phyloP scores from a whole-genome alignment of 768 basidiomycete species.

The Cystoderma amianthinum region DNA sequence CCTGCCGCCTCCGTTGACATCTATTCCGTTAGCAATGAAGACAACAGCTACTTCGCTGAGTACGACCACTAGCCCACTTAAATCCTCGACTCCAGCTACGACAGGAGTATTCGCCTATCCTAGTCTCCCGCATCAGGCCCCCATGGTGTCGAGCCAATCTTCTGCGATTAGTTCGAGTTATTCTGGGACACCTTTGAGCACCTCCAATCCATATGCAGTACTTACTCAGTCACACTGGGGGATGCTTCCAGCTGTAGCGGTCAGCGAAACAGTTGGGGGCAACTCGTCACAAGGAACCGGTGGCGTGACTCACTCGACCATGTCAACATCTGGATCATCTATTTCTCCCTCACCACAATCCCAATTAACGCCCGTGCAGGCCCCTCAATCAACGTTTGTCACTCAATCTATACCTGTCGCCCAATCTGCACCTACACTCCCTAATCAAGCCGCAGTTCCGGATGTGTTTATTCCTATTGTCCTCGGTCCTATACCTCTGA shows the following conservation, averaged over 20 bases:
- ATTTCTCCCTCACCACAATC: constrained; percentile 9
- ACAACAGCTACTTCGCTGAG: constrained; percentile 17
- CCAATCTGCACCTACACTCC: constrained; percentile 12
- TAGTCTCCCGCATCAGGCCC: constrained; percentile 20
- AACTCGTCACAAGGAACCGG: constrained; percentile 7
- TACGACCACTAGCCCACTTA: constrained; percentile 12
- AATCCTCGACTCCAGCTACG: constrained; percentile 18
- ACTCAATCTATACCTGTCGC: constrained; percentile 11
- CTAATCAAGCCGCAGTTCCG: constrained; percentile 24
- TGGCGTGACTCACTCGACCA: constrained; percentile 11
- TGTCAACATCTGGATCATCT: constrained; percentile 15
- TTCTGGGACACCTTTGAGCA: constrained; percentile 15
- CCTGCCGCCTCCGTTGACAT: constrained; percentile 65
- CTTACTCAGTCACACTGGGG: constrained; percentile 25
- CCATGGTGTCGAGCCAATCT: constrained; percentile 15
- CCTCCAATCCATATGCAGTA: constrained; percentile 32
- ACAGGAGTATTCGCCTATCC: constrained; percentile 37
- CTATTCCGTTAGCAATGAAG: constrained; percentile 51
- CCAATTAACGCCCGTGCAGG: neutral
- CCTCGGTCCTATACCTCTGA: constrained; percentile 63
- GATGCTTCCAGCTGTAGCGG: constrained; percentile 15
- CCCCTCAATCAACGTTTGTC: too few relatives aligned
- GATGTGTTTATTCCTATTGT: constrained; percentile 73
- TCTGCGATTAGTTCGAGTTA: constrained; percentile 16
- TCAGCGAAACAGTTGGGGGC: neutral